Evolutionary conservation across 257 asterid species (phyloP), one percentile per base, ranked within the genome.

Genomic region (Marsdenia floribunda): DNA sequence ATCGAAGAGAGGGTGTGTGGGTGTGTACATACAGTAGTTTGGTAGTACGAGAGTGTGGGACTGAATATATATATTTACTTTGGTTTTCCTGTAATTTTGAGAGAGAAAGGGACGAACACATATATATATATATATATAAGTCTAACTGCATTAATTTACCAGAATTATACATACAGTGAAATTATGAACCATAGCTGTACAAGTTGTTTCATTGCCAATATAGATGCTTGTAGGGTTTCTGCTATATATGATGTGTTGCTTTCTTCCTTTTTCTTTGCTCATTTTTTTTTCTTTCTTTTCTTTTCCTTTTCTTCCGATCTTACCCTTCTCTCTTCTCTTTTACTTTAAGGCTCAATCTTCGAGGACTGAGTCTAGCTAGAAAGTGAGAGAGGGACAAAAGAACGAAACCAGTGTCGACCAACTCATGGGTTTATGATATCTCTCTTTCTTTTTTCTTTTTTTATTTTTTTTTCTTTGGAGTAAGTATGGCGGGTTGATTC

Each of bases 321-420:
- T 11, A 44, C 49, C 12, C 49, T 44, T 50, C 42, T 3, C 67
- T 64, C 33, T 67, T 76, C 58, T 44, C 29, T 71, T 80, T 64
- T 71, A 70, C 82, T 86, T 77, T 73, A 26, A 40, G 84, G 87
- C 91, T 82, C 93, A 65, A 80, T 80, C 80, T 74, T 49, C 91
- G 13, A 88, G 83, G 82, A 55, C 82, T 59, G 70, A 75, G 63
- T 47, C 77, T 63, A 63, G 74, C 67, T 75, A 60, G 55, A 70
- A 71, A 58, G 63, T 19, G 19, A 40, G 60, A 67, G 81, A 69
- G 33, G 52, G 74, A 26, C 67, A 61, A 58, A 79, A 15, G 72
- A 75, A 65, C 50, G 54, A 49, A 67, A 75, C 68, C 22, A 63
- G 49, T 69, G 52, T 35, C 57, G 38, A 58, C 60, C 61, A 76